Evolutionary conservation across 108 stramenopile genomes (phyloP), one percentile per base, ranked within the genome.

Genomic region (Skeletonema marinoi): DNA sequence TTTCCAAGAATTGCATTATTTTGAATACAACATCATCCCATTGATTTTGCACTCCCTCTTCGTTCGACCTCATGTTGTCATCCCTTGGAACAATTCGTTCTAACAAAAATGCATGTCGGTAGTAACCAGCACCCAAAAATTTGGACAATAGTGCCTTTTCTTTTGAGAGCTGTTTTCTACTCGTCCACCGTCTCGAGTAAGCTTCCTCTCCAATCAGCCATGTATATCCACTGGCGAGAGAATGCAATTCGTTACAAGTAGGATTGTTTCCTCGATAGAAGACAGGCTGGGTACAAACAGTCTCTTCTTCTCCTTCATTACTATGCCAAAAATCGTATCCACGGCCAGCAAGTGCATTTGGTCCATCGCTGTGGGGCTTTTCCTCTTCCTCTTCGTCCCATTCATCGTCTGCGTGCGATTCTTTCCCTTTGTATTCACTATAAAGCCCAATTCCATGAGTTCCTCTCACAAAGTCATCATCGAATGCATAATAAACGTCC

Each of bases 171-270:
- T 66, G 31, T 36, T 54, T 78, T 70, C 62, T 65, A 21, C 44
- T 72, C 61, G 54, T 42, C 62, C 67, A 73, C 8, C 71, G 71
- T 36, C 67, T 73, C 3, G 72, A 36, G 29, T 67, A 65, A 4
- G 41, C 56, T 3, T 81, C 74, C 32, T 81, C 80, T 19, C 74
- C 74, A 17, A 81, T 39, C 56, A 81, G 30, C 74, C 74, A 81
- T 31, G 71, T 46, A 59, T 72, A 77, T 66, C 68, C 72, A 70
- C 86, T 81, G 31, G 78, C 44, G 16, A 13, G 46, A 32, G 60
- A 83, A 76, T 89, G 89, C 17, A 91, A 83, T 19, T 70, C 66
- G 70, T 93, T 93, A 71, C 92, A 93, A 38, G 75, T 93, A 14
- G 89, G 92, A 66, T 80, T 69, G 41, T 79, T 67, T 16, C 58